Conservation (phyloP, 1,284 basidiomycete species). For the Butyriboletus pseudospeciosus region DNA sequence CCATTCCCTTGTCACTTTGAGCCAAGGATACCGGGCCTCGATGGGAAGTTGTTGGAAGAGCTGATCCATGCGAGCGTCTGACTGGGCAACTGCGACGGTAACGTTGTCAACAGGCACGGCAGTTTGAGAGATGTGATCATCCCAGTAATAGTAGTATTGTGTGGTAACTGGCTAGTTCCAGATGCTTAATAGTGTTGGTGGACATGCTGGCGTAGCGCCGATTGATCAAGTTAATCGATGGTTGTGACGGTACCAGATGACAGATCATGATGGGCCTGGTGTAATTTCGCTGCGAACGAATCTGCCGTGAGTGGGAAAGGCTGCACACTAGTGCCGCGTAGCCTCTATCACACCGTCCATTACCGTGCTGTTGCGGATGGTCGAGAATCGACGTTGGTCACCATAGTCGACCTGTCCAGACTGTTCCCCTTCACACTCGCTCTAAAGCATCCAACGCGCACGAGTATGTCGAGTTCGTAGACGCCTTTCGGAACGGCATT, state of each 20-base stretch:
- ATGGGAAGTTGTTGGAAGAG: conserved; percentile 7
- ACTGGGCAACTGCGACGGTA: neutral
- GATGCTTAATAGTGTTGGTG: neutral
- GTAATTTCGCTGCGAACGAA: conserved; percentile 12
- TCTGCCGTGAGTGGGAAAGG: conserved; percentile 23
- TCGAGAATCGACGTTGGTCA: neutral
- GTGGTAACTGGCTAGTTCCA: neutral
- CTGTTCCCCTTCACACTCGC: neutral
- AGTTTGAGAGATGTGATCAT: neutral
- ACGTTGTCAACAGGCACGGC: too few species aligned
- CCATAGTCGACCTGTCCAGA: neutral
- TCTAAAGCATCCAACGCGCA: neutral
- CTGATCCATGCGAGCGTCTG: neutral
- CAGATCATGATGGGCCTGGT: conserved; percentile 7
- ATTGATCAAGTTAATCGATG: conserved; percentile 22
- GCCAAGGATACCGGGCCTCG: conserved; percentile 6
- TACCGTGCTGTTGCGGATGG: neutral
- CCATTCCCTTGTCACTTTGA: conserved; percentile 15
- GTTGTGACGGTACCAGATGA: conserved; percentile 15
- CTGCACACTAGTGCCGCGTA: conserved; percentile 9
- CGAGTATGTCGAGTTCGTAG: neutral
- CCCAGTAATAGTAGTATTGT: too few species aligned
- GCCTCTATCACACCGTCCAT: conserved; percentile 18
- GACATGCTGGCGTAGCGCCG: neutral
- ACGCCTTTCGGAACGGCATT: too few species aligned